Evolutionary conservation across 768 basidiomycete genomes (phyloP).

Genomic region (Amanita phalloides): DNA sequence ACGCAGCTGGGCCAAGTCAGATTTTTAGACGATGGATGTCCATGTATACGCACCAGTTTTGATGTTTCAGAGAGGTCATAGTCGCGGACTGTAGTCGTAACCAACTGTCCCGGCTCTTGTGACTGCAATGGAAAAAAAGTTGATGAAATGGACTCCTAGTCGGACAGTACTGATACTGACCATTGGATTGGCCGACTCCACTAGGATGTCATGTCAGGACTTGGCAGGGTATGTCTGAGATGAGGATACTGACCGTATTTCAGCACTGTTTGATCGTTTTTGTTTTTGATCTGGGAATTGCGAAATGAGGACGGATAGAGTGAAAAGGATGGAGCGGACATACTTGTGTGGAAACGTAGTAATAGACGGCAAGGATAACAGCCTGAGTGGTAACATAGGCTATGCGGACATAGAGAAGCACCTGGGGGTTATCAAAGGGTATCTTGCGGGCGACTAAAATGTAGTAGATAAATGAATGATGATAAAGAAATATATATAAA

Average conservation of each 20-base stretch:
- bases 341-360: constrained; percentile 68
- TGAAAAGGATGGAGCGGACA: constrained; percentile 12
- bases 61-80: constrained; percentile 88
- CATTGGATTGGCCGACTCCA: constrained; percentile 70
- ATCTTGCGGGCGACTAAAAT: constrained; percentile 77
- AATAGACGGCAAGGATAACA: constrained; percentile 66
- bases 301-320: background rate
- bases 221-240: background rate
- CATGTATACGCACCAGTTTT: constrained; percentile 45
- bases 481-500: constrained; percentile 8
- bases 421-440: constrained; percentile 79
- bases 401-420: constrained; percentile 73
- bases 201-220: constrained; percentile 24
- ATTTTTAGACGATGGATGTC: background rate
- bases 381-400: constrained; percentile 74
- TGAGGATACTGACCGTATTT: constrained; percentile 71
- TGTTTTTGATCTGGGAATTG: constrained; percentile 65
- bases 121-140: constrained; percentile 23
- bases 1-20: constrained; percentile 35
- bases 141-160: background rate
- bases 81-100: constrained; percentile 88
- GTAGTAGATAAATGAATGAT: background rate
- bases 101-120: constrained; percentile 58
- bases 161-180: constrained; percentile 27
- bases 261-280: constrained; percentile 92